phyloP scores from a whole-genome alignment of 805 yeast species.

The Candida caryicola region DNA sequence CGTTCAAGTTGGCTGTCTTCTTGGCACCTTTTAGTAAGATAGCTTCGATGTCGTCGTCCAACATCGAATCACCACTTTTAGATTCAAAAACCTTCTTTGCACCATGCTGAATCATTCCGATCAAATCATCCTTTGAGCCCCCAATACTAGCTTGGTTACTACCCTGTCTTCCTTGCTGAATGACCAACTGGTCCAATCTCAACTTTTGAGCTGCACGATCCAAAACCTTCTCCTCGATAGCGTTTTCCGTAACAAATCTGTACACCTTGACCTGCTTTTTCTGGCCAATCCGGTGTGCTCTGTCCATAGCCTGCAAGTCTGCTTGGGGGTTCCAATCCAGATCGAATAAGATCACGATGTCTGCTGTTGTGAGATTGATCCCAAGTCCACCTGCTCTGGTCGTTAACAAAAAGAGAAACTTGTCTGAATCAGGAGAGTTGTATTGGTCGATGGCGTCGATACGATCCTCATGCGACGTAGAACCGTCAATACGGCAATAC shows the following conservation, averaged over 20 bases:
- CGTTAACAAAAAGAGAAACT: constrained; percentile 80
- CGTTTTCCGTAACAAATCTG: constrained; percentile 91
- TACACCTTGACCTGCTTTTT: constrained; percentile 92
- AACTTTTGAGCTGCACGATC: constrained; percentile 95
- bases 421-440: constrained; percentile 75
- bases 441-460: constrained; percentile 90
- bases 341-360: constrained; percentile 82
- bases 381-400: constrained; percentile 98
- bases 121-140: constrained; percentile 74
- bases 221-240: constrained; percentile 92
- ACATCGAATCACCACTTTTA: constrained; percentile 22
- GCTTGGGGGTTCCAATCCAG: constrained; percentile 99
- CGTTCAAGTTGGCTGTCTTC: constrained; percentile 75
- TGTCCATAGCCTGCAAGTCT: constrained; percentile 96
- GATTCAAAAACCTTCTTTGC: constrained; percentile 83
- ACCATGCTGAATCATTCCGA: constrained; percentile 96
- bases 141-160: constrained; percentile 46
- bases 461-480: constrained; percentile 90
- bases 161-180: constrained; percentile 78
- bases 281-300: constrained; percentile 97
- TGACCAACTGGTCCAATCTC: constrained; percentile 88
- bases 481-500: constrained; percentile 91
- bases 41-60: constrained; percentile 75
- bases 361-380: constrained; percentile 88
- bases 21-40: constrained; percentile 79